These are phyloP conservation scores for Yarrowia divulgata DNA, from an alignment of 805 yeast species.

Conservation along the genomic window DNA sequence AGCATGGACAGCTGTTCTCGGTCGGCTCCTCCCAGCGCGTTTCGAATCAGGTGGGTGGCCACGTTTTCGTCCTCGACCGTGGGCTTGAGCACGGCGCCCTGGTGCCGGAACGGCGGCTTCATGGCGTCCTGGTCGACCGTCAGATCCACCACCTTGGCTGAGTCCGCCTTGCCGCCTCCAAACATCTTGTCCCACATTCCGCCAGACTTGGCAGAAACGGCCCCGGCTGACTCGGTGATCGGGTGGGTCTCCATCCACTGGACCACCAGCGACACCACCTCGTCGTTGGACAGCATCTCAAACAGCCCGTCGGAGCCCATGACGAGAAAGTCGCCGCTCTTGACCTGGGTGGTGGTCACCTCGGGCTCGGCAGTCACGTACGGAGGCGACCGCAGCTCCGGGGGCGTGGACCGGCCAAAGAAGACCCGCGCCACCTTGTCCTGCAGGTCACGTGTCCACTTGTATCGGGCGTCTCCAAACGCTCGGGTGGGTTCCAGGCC, in stretches of 20 bases:
- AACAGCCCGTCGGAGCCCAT: conserved; percentile 94
- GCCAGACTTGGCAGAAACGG: conserved; percentile 17
- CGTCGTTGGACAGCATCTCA: conserved; percentile 90
- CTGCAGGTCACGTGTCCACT: conserved; percentile 79
- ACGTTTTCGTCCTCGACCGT: conserved; percentile 81
- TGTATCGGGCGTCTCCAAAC: conserved; percentile 96
- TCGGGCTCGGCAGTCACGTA: conserved; percentile 98
- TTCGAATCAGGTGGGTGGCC: conserved; percentile 90
- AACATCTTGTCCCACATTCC: conserved; percentile 40
- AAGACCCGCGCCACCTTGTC: conserved; percentile 73
- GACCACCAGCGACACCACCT: conserved; percentile 88
- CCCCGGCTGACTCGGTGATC: conserved; percentile 49
- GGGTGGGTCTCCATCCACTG: conserved; percentile 87
- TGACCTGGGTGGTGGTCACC: conserved; percentile 77
- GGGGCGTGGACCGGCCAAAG: conserved; percentile 73
- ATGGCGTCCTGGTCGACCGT: conserved; percentile 59
- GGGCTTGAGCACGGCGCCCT: conserved; percentile 43
- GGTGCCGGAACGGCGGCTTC: conserved; percentile 73
- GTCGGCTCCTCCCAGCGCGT: conserved; percentile 90
- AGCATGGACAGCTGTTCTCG: conserved; percentile 87
- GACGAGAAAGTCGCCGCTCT: conserved; percentile 82
- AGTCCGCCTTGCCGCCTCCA: conserved; percentile 28
- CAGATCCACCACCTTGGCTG: conserved; percentile 49
- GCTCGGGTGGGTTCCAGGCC: conserved; percentile 95
- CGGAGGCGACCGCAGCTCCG: conserved; percentile 87